phyloP scores from a whole-genome alignment of 306 rosid species.

The Oxytropis ochrocephala region DNA sequence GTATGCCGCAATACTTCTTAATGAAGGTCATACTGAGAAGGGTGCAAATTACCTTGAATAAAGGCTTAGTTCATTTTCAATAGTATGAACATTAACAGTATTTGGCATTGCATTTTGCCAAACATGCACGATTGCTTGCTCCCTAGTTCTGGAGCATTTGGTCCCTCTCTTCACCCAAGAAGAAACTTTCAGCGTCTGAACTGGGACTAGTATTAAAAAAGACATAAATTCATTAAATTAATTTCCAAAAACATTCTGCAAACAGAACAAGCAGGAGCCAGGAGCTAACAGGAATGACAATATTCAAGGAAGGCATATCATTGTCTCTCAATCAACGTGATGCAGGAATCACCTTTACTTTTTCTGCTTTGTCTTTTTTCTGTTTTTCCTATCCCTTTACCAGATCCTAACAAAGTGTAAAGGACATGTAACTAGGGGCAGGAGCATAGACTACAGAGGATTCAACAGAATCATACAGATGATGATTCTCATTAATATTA shows the following conservation, averaged over 20 bases:
- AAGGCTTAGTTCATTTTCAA: background rate
- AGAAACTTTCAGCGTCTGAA: constrained; percentile 10
- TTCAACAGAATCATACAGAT: constrained; percentile 17
- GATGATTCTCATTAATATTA: background rate
- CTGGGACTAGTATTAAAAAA: constrained; percentile 12
- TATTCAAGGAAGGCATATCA: constrained; percentile 39
- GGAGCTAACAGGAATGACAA: constrained; percentile 26
- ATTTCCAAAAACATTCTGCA: constrained; percentile 25
- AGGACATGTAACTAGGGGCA: constrained; percentile 17
- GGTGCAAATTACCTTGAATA: background rate
- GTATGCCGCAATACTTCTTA: background rate
- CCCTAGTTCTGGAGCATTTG: constrained; percentile 25
- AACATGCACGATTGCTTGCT: constrained; percentile 14
- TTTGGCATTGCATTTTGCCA: constrained; percentile 14
- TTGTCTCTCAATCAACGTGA: constrained; percentile 37
- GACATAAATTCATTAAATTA: constrained; percentile 7
- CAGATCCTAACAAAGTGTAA: constrained; percentile 59
- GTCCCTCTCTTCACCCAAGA: constrained; percentile 22
- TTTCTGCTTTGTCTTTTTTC: constrained; percentile 29
- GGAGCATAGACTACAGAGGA: background rate
- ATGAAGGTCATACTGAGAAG: background rate
- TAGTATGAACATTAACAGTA: background rate
- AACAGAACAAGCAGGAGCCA: constrained; percentile 20
- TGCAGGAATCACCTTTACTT: constrained; percentile 46
- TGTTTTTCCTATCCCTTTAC: constrained; percentile 30